Percentiles rank a stretch among this genome's conserved stretches.
Conservation (phyloP, 169 alveolate genomes). For the Plasmodium vinckei region DNA sequence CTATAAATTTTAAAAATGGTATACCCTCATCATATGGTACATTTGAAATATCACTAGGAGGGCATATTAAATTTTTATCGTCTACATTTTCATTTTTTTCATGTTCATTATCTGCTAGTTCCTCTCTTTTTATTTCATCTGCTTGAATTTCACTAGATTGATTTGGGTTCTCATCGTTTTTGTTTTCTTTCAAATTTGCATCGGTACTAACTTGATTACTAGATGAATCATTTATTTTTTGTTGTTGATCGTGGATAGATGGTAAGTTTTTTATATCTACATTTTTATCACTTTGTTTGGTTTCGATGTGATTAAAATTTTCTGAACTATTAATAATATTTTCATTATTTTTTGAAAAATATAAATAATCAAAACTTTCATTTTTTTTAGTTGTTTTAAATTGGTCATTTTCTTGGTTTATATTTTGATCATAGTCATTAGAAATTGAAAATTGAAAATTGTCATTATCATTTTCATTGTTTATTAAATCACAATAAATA, state of each 20-base stretch:
- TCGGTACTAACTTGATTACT: too few relatives aligned
- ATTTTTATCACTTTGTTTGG: too few relatives aligned
- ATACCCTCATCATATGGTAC: neutral
- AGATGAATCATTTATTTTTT: too few relatives aligned
- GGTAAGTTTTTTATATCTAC: too few relatives aligned
- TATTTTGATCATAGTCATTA: neutral
- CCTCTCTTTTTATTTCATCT: neutral
- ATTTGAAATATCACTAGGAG: neutral
- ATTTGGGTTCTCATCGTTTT: neutral
- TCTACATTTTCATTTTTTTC: neutral
- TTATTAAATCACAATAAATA: conserved; percentile 28
- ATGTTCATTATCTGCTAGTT: neutral
- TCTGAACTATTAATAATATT: neutral
- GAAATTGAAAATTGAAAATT: neutral
- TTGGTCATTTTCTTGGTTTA: neutral
- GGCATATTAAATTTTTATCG: neutral
- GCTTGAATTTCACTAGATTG: neutral
- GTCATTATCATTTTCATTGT: neutral
- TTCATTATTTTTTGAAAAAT: conserved; percentile 21
- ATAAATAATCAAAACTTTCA: conserved; percentile 23
- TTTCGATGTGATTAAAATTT: too few relatives aligned
- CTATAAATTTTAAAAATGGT: conserved; percentile 38
- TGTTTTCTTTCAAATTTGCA: too few relatives aligned
- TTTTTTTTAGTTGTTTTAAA: neutral
- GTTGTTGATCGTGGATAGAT: too few relatives aligned